Evolutionary conservation across 2,329 filamentous ascomycete genomes (phyloP).

Genomic region (Domatiomyces catenatus): DNA sequence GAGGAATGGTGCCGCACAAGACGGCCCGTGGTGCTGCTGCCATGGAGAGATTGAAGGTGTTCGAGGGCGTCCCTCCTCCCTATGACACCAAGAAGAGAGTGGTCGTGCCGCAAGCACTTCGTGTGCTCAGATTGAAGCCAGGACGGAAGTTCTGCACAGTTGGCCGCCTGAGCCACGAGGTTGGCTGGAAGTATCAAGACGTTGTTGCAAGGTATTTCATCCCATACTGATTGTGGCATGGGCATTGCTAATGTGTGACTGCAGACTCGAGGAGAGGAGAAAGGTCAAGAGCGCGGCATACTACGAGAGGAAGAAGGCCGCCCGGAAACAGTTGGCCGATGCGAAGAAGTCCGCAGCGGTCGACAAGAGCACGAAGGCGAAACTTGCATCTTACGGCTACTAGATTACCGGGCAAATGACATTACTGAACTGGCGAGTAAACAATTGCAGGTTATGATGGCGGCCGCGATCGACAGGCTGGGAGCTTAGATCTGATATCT

Average conservation of each 20-base stretch:
- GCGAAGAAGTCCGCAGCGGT: slow-evolving; percentile 84
- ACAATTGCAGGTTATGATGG: neutral
- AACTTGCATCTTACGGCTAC: slow-evolving; percentile 83
- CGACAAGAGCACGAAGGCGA: slow-evolving; percentile 71
- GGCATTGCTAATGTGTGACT: slow-evolving; percentile 4
- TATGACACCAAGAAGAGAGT: slow-evolving; percentile 99
- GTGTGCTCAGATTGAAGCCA: slow-evolving; percentile 91
- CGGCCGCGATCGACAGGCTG: neutral
- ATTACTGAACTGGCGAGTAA: neutral
- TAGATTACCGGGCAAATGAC: slow-evolving; percentile 33
- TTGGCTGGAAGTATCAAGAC: slow-evolving; percentile 99
- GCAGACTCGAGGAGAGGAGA: slow-evolving; percentile 94
- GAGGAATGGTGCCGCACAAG: slow-evolving; percentile 99
- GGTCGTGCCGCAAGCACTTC: slow-evolving; percentile 95
- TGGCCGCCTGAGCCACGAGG: slow-evolving; percentile 92
- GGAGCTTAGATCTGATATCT: neutral
- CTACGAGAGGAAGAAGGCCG: slow-evolving; percentile 99
- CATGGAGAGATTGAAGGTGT: slow-evolving; percentile 97
- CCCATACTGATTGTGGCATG: neutral
- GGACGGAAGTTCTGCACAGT: slow-evolving; percentile 99
- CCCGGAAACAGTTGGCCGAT: slow-evolving; percentile 74
- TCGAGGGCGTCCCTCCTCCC: slow-evolving; percentile 96
- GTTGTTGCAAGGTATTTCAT: slow-evolving; percentile 82
- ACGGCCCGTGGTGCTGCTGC: slow-evolving; percentile 92
- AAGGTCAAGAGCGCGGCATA: slow-evolving; percentile 99